Conservation (phyloP, 441 rosid genomes). For the Populus tomentosa region DNA sequence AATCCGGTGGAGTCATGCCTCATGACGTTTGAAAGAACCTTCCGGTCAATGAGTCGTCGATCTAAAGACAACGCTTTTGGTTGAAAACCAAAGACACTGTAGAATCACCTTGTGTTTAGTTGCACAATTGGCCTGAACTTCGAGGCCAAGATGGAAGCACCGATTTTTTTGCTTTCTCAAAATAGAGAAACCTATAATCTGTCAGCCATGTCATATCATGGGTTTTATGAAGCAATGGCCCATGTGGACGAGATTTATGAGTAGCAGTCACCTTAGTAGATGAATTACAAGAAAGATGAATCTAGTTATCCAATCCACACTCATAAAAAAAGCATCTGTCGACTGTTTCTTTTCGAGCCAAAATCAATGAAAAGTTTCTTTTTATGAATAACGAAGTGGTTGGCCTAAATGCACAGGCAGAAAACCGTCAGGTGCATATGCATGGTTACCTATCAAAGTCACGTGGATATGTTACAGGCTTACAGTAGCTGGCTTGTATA, state of each 20-base stretch:
- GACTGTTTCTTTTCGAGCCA: background rate
- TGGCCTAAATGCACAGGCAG: background rate
- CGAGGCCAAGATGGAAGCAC: background rate
- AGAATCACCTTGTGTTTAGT: background rate
- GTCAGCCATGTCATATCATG: background rate
- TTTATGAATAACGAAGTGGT: background rate
- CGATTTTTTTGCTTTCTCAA: constrained; percentile 1
- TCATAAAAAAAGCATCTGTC: background rate
- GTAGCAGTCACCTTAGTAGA: background rate
- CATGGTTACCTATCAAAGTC: constrained; percentile 2
- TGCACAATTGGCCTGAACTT: background rate
- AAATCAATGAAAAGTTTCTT: background rate
- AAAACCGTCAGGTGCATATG: background rate
- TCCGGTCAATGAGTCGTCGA: background rate
- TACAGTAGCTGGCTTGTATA: background rate
- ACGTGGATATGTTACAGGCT: constrained; percentile 4
- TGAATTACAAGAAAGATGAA: background rate
- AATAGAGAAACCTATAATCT: constrained; percentile 6
- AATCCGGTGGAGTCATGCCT: background rate
- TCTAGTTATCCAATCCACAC: background rate
- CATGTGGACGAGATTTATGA: constrained; percentile 17
- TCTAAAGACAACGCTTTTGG: background rate
- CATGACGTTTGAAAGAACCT: background rate
- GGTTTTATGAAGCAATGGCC: constrained; percentile 3
- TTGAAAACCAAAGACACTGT: background rate